Evolutionary conservation across 2,329 filamentous ascomycete species (phyloP), one percentile per base, ranked within the genome.

Genomic region (Colletotrichum higginsianum): DNA sequence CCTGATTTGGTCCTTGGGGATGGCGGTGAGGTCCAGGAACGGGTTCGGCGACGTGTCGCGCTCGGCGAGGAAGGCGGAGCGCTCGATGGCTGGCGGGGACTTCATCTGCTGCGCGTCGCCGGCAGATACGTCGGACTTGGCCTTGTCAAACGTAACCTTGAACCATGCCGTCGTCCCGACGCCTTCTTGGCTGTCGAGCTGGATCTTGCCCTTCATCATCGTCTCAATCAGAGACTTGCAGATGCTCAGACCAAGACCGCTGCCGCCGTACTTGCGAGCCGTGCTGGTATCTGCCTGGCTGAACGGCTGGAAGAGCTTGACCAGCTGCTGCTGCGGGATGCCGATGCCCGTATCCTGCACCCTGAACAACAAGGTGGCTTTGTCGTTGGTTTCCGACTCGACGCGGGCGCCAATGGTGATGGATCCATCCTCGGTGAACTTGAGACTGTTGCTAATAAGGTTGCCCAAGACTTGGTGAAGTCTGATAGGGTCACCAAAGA

Each of bases 201-300:
- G 91, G 72, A 98, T 97, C 72, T 88, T 91, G 52, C 95, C 95
- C 73, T 94, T 91, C 89, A 98, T 95, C 82, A 97, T 95, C 23
- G 93, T 94, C 82, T 98, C 94, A 73, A 98, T 95, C 53, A 98
- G 90, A 0, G 94, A 95, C 82, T 98, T 98, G 88, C 95, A 98
- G 75, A 98, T 98, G 78, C 94, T 97, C 53, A 98, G 86, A 2
- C 95, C 95, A 2, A 98, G 90, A 30, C 95, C 95, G 75, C 94
- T 98, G 53, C 95, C 95, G 50, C 95, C 95, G 76, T 98, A 98
- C 78, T 95, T 96, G 63, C 95, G 88, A 65, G 95, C 94, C 3
- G 95, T 97, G 76, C 94, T 96, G 58, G 92, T 93, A 81, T 98
- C 95, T 1, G 96, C 95, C 82, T 98, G 95, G 66, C 93, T 96